These are phyloP conservation scores for Phaffia tasmanica DNA, from an alignment of 768 basidiomycete species.

Conservation along the genomic window DNA sequence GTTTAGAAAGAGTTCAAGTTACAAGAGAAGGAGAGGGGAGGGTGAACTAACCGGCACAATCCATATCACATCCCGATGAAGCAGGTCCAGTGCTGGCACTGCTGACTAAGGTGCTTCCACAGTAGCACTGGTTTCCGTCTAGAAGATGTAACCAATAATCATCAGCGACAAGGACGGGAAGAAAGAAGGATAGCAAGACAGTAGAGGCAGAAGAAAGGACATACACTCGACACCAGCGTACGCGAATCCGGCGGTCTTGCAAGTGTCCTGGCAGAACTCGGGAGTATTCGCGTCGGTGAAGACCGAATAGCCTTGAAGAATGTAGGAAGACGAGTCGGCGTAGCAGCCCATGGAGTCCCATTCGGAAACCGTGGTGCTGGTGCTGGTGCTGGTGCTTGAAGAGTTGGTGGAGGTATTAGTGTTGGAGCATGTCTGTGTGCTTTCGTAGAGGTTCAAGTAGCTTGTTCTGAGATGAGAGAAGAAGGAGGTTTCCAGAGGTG, in stretches of 20 bases:
- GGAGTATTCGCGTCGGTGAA: background rate
- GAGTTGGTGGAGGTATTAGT: background rate
- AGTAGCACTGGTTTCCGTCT: constrained; percentile 19
- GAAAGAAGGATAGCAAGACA: background rate
- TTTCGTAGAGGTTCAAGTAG: constrained; percentile 12
- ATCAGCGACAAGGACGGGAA: background rate
- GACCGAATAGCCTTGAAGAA: background rate
- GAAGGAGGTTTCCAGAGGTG: no score
- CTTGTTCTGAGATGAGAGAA: background rate
- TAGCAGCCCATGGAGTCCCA: background rate
- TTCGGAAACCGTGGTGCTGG: background rate
- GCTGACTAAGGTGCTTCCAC: constrained; percentile 19
- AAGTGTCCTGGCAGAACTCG: background rate
- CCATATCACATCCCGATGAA: no score
- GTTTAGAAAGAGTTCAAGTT: no score
- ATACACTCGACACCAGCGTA: constrained; percentile 12
- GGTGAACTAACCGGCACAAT: no score
- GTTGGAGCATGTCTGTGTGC: constrained; percentile 15
- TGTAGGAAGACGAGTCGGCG: background rate
- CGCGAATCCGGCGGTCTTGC: constrained; percentile 9
- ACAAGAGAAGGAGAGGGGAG: no score
- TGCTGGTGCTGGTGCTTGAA: background rate
- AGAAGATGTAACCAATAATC: background rate
- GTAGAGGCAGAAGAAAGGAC: background rate
- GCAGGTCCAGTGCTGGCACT: background rate